Evolutionary conservation across 441 rosid species (phyloP).

Genomic region (Hura crepitans): DNA sequence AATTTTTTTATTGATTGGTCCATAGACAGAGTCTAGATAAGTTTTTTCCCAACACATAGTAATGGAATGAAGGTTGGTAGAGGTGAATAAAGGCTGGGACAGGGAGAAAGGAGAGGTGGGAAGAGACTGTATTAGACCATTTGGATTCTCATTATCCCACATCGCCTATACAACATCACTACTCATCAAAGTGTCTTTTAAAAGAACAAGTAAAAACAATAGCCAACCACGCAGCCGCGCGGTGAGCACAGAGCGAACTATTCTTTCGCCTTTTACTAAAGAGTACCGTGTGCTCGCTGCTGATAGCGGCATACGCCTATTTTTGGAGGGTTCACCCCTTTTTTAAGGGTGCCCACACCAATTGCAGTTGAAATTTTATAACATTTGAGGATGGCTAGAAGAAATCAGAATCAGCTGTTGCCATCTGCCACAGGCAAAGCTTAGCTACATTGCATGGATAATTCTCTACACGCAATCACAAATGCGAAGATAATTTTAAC

Average conservation of each 20-base stretch:
- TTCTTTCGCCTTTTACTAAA: conserved; percentile 83
- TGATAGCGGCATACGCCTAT: conserved; percentile 15
- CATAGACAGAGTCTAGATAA: no score
- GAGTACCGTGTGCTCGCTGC: conserved; percentile 49
- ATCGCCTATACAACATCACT: background rate
- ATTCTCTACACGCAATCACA: no score
- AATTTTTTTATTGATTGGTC: no score
- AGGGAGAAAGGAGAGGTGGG: background rate
- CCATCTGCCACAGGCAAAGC: no score
- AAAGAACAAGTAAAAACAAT: background rate
- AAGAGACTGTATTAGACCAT: no score
- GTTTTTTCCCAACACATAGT: no score
- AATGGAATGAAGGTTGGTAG: no score
- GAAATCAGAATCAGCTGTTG: no score
- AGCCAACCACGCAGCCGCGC: conserved; percentile 27
- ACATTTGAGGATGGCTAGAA: no score
- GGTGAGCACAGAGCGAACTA: conserved; percentile 48
- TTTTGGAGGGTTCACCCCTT: background rate
- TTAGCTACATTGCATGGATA: no score
- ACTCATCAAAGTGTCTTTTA: background rate
- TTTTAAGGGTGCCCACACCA: background rate
- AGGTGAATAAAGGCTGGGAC: background rate
- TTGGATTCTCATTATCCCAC: background rate
- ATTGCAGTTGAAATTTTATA: background rate
- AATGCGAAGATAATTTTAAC: no score